Evolutionary conservation across 2,329 filamentous ascomycete species (phyloP).

Genomic region (Plenodomus biglobosus): DNA sequence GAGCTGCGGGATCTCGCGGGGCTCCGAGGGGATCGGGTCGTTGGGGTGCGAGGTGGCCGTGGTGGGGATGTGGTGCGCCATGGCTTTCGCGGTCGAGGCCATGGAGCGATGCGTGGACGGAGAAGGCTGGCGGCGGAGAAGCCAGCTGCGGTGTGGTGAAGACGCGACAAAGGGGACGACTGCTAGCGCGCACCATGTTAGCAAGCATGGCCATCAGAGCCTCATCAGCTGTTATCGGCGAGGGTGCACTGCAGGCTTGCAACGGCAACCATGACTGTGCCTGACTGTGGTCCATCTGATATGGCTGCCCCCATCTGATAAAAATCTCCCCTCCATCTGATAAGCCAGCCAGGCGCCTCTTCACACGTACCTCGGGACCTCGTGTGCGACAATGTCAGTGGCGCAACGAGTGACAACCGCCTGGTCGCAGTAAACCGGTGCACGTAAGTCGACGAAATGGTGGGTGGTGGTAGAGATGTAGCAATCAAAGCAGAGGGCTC

Average conservation of each 20-base stretch:
- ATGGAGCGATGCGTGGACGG: slow-evolving; percentile 20
- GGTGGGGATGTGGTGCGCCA: slow-evolving; percentile 41
- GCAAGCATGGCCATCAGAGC: slow-evolving; percentile 20
- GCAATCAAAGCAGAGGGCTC: too few species aligned
- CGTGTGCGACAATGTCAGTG: slow-evolving; percentile 1
- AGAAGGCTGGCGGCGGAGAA: slow-evolving; percentile 7
- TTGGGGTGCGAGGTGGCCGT: slow-evolving; percentile 50
- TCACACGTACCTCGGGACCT: neutral
- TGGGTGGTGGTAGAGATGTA: slow-evolving; percentile 6
- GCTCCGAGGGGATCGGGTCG: slow-evolving; percentile 51
- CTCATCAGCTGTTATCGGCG: neutral
- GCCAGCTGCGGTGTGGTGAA: slow-evolving; percentile 7
- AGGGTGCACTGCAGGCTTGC: slow-evolving; percentile 2
- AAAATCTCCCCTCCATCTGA: neutral
- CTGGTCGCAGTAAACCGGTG: slow-evolving; percentile 1
- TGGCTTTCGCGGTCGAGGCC: slow-evolving; percentile 23
- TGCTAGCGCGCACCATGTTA: slow-evolving; percentile 30
- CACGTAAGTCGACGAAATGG: slow-evolving; percentile 11
- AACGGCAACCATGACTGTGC: neutral
- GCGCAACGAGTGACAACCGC: slow-evolving; percentile 21
- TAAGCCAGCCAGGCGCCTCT: neutral
- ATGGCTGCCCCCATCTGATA: neutral
- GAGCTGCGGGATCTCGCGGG: slow-evolving; percentile 38
- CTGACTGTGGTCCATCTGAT: neutral
- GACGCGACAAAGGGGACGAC: slow-evolving; percentile 24